Percentiles rank a stretch among this genome's conserved stretches.
Conservation (phyloP, 176 grass and related monocot species). For the Musa itinerans region DNA sequence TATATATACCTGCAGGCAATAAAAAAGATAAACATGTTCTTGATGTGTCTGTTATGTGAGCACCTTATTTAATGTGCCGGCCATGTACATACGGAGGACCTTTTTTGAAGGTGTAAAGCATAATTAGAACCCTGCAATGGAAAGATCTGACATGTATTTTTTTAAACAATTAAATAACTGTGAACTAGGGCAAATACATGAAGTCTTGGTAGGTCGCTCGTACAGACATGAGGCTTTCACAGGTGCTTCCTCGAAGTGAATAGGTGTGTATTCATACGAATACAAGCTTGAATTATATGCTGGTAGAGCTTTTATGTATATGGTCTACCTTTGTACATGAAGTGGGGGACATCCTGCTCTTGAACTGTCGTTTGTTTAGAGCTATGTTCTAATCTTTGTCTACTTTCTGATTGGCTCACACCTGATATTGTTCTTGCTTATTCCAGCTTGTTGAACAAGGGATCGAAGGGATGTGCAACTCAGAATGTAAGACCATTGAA, state of each 20-base stretch:
- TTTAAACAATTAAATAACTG: too few relatives aligned
- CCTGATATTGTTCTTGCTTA: slow-evolving; percentile 37
- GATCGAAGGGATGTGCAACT: slow-evolving; percentile 80
- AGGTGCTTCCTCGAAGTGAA: too few relatives aligned
- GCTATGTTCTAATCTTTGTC: background rate
- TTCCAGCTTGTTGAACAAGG: slow-evolving; percentile 88
- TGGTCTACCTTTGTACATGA: too few relatives aligned
- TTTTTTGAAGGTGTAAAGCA: too few relatives aligned
- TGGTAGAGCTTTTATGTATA: background rate
- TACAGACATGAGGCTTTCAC: background rate
- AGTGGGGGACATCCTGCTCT: background rate
- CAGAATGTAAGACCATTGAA: slow-evolving; percentile 93
- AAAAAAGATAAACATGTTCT: too few relatives aligned
- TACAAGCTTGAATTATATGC: background rate
- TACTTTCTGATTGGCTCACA: background rate
- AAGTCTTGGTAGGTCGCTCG: background rate
- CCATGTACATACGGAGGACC: too few relatives aligned
- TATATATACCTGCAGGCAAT: too few relatives aligned
- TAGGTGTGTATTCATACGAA: too few relatives aligned
- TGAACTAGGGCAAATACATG: background rate
- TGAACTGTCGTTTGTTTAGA: background rate
- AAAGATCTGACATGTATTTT: too few relatives aligned
- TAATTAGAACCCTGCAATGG: too few relatives aligned
- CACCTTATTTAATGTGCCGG: too few relatives aligned
- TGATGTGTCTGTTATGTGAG: too few relatives aligned